Evolutionary conservation across 148 eudicot genomes (phyloP).

Genomic region (Chenopodium album): DNA sequence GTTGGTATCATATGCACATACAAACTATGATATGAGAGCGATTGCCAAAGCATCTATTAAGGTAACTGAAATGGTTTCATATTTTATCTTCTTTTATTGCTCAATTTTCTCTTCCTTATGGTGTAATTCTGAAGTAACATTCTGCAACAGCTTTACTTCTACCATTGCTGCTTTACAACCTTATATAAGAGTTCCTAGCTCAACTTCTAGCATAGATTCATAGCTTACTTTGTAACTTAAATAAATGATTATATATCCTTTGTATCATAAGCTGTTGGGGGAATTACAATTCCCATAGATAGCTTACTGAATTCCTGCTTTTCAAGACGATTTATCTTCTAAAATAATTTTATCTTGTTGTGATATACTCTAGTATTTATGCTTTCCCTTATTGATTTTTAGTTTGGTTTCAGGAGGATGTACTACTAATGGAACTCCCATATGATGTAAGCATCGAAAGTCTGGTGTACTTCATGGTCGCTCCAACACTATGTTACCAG

Average conservation of each 20-base stretch:
- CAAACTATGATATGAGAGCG: slow-evolving; percentile 78
- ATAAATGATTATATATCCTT: background rate
- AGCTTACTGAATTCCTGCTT: slow-evolving; percentile 1
- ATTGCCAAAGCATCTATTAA: slow-evolving; percentile 52
- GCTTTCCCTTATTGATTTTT: slow-evolving; percentile 25
- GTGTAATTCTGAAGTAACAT: background rate
- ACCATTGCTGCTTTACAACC: background rate
- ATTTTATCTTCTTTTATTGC: slow-evolving; percentile 3
- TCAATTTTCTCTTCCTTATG: background rate
- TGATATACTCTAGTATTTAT: slow-evolving; percentile 6
- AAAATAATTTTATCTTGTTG: background rate
- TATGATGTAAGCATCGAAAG: slow-evolving; percentile 65
- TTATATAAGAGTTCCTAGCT: background rate
- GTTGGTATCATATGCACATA: slow-evolving; percentile 91
- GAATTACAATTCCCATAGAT: too few species aligned
- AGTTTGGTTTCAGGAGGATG: slow-evolving; percentile 58
- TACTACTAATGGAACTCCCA: slow-evolving; percentile 38
- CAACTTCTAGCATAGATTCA: background rate
- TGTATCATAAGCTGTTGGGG: background rate
- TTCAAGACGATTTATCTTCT: background rate
- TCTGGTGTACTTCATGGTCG: slow-evolving; percentile 89
- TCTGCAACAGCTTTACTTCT: background rate
- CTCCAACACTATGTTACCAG: slow-evolving; percentile 98
- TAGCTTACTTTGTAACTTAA: background rate
- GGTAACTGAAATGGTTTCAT: slow-evolving; percentile 39